phyloP scores from a whole-genome alignment of 2,329 filamentous ascomycete species.

The Aureobasidium sp. region DNA sequence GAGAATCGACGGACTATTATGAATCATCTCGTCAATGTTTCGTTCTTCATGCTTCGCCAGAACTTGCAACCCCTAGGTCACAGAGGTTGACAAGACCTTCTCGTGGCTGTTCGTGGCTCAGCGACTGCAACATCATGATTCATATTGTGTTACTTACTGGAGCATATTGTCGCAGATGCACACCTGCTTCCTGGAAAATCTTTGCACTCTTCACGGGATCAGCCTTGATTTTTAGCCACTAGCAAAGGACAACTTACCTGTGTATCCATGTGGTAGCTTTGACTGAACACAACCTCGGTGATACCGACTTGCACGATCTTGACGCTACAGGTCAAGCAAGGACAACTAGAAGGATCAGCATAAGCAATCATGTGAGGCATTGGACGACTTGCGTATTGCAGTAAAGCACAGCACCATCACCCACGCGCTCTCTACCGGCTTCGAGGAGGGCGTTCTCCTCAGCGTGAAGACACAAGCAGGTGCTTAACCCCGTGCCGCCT shows the following conservation, averaged over 20 bases:
- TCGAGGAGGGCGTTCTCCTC: constrained; percentile 96
- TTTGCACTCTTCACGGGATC: constrained; percentile 54
- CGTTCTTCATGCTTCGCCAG: background rate
- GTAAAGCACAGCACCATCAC: constrained; percentile 76
- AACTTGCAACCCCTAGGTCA: constrained; percentile 1
- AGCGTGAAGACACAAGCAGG: constrained; percentile 93
- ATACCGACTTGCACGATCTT: constrained; percentile 98
- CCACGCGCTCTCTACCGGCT: constrained; percentile 82
- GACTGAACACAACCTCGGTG: constrained; percentile 87
- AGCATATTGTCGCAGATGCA: constrained; percentile 78
- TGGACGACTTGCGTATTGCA: constrained; percentile 62
- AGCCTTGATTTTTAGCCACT: background rate
- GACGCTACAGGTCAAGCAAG: constrained; percentile 94
- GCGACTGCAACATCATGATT: background rate
- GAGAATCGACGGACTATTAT: background rate
- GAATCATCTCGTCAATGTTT: background rate
- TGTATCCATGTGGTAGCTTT: constrained; percentile 89
- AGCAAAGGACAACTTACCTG: constrained; percentile 40
- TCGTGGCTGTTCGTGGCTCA: constrained; percentile 21
- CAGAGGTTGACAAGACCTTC: constrained; percentile 30
- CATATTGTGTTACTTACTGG: constrained; percentile 52
- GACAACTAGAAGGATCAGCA: constrained; percentile 77
- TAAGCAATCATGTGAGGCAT: constrained; percentile 61
- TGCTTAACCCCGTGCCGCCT: constrained; percentile 67
- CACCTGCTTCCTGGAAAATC: constrained; percentile 76